Evolutionary conservation across 805 yeast genomes (phyloP), one percentile per base, ranked within the genome.

Genomic region (Candida golubevii): DNA sequence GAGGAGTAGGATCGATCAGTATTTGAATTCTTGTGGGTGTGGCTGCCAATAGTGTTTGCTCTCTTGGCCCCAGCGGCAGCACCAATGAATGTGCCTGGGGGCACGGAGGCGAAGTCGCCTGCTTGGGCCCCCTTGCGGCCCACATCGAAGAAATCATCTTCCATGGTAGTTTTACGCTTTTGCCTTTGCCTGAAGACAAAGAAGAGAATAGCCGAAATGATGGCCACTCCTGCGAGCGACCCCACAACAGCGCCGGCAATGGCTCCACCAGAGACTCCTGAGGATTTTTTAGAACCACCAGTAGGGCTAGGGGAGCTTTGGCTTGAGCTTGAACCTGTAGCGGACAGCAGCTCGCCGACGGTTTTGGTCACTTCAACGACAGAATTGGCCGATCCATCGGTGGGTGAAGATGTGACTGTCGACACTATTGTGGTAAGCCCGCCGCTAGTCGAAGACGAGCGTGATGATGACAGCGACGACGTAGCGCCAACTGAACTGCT

Each of bases 221-320:
- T 32, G 15, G 59, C 68, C 8, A 58, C 65, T 6, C 76, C 76
- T 0, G 63, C 71, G 5, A 69, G 53, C 6, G 67, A 54, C 5
- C 75, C 76, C n/a, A 71, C 64, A 2, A 67, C 74, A 1, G 65
- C 65, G 8, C 76, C 76, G 4, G 68, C 75, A 39, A 71, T 69
- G 26, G 64, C 66, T 10, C 75, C 75, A 3, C 64, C 62, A 2
- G 71, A 63, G n/a, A 68, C 45, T 11, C 45, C 42, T 30, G 28
- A 30, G 28, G 47, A 39, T 26, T 39, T 31, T 12, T 31, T 39
- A 13, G 40, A 28, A 9, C 59, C 48, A 39, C 50, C 50, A 13
- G 36, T 41, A 26, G 46, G 23, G 9, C 45, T 40, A 7, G 37
- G 13, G 27, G 35, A 35, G n/a, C 45, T 40, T 18, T 48, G 11